These are phyloP conservation scores for Solanum ossicruentum DNA, from an alignment of 257 asterid species.

Conservation along the genomic window DNA sequence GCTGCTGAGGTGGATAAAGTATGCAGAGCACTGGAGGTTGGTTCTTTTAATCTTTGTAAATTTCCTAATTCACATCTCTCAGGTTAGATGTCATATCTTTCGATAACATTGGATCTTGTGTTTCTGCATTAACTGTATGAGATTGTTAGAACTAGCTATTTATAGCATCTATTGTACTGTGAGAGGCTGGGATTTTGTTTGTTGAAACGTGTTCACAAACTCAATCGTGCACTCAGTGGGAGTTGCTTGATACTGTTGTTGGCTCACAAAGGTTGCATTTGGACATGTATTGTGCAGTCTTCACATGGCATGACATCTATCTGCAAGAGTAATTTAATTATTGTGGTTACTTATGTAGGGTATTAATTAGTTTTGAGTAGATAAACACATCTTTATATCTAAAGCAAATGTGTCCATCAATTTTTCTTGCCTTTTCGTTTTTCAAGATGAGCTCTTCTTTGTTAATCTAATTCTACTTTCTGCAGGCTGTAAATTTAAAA, in stretches of 20 bases:
- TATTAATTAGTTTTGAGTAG: background rate
- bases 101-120: background rate
- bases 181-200: background rate
- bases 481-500: constrained; percentile 89
- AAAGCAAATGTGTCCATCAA: background rate
- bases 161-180: background rate
- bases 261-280: background rate
- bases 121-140: background rate
- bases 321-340: background rate
- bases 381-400: background rate
- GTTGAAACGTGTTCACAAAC: background rate
- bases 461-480: constrained; percentile 15
- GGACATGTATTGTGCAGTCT: background rate
- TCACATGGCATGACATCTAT: background rate
- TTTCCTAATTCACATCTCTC: background rate
- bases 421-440: background rate
- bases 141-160: background rate
- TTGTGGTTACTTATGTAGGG: background rate
- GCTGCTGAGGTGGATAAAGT: constrained; percentile 9
- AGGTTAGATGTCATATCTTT: background rate
- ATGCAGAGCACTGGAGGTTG: constrained; percentile 15
- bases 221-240: background rate
- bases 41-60: background rate
- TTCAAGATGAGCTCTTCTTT: background rate
- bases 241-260: background rate